Evolutionary conservation across 345 rosid genomes (phyloP), one percentile per base, ranked within the genome.

Genomic region (Eutrema heterophyllum): DNA sequence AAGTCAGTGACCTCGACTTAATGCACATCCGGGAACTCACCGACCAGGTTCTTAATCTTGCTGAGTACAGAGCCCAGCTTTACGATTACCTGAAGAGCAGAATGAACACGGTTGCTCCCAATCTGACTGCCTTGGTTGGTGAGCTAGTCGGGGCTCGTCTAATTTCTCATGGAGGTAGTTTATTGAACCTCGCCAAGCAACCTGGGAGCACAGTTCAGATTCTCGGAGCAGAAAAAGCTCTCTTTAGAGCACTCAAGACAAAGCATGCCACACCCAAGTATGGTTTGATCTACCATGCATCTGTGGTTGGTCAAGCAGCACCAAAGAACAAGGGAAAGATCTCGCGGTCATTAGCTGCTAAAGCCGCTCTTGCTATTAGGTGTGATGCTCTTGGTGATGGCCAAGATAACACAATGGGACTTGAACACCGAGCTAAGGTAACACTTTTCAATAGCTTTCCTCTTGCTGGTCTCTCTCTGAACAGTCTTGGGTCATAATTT

Each of bases 61-160:
- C 93, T 6, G 91, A 88, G 67, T 89, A 87, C 85, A 87, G 95
- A 81, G 91, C 88, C 48, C 93, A 88, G 43, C 85, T 89, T 38
- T 92, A 86, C 60, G 97, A 92, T 74, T 89, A 89, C 64, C 56
- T 89, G 41, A 92, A 90, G 73, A 85, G 84, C 62, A 77, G 96
- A 78, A 93, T 89, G 90, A 89, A 85, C 46, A 86, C 90, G 5
- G 50, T 86, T 27, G 96, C 98, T 6, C 94, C 96, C 4, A 89
- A 88, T 74, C 86, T 92, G 82, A 89, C 97, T 80, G 90, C 89
- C 45, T 80, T 93, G 14, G 93, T 86, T 5, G 92, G 92, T 24
- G 93, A 89, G 83, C 93, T 86, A 30, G 97, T 85, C 5, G 96
- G 96, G 33, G 96, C 96, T 59, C 91, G 93, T 30, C 84, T 89